Conservation (phyloP, 345 rosid genomes). For the Hibiscus mutabilis region DNA sequence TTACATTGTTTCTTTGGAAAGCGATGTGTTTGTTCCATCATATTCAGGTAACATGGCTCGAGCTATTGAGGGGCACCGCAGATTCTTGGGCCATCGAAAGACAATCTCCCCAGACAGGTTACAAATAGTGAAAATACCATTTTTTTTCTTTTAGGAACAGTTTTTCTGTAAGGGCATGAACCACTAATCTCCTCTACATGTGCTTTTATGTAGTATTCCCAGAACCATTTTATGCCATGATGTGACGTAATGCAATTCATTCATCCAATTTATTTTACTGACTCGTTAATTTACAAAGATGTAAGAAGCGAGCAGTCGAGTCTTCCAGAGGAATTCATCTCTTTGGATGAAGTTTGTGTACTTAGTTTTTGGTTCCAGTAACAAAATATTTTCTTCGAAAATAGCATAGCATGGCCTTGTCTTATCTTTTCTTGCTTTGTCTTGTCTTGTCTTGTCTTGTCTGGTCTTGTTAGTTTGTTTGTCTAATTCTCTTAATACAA, state of each 20-base stretch:
- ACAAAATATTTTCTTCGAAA: too few species aligned
- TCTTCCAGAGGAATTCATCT: background rate
- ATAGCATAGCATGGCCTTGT: background rate
- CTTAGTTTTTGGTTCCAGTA: too few species aligned
- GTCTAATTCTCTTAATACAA: background rate
- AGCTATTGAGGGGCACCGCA: slow-evolving; percentile 94
- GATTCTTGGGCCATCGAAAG: slow-evolving; percentile 81
- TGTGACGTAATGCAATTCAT: background rate
- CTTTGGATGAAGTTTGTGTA: background rate
- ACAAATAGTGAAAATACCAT: background rate
- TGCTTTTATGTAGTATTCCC: background rate
- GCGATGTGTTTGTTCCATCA: slow-evolving; percentile 83
- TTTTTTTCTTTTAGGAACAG: background rate
- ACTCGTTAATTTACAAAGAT: background rate
- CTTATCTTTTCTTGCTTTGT: background rate
- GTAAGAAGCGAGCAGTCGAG: background rate
- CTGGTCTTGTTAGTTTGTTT: background rate
- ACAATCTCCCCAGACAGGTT: slow-evolving; percentile 89
- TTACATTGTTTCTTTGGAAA: slow-evolving; percentile 78
- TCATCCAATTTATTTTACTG: too few species aligned
- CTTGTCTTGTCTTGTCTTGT: too few species aligned
- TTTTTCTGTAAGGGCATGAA: background rate
- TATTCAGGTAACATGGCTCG: slow-evolving; percentile 97
- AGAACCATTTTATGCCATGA: background rate
- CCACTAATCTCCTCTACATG: background rate